Conservation (phyloP, 371 early-diverging fungal species). For the Nematocida minor region DNA sequence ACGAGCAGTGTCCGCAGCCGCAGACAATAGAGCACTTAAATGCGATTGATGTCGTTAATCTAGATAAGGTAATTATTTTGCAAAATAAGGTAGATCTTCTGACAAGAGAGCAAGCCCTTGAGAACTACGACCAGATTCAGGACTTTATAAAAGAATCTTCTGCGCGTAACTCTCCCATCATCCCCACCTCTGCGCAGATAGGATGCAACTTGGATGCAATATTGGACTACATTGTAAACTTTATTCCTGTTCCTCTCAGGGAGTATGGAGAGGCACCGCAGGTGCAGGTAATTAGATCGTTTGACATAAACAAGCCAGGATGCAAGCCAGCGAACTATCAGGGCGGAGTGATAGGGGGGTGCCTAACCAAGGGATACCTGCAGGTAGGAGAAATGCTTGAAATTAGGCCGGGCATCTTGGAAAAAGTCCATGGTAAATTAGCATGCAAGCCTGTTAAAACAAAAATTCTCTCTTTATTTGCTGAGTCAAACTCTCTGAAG, state of each 20-base stretch:
- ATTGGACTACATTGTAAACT: slow-evolving; percentile 94
- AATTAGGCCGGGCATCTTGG: slow-evolving; percentile 93
- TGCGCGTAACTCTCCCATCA: slow-evolving; percentile 88
- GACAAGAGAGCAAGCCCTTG: slow-evolving; percentile 82
- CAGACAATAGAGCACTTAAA: slow-evolving; percentile 99
- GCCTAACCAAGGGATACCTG: slow-evolving; percentile 86
- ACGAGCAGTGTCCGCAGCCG: slow-evolving; percentile 98
- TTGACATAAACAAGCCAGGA: slow-evolving; percentile 99
- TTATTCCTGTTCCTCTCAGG: slow-evolving; percentile 88
- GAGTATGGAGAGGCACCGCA: slow-evolving; percentile 72
- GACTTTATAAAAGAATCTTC: slow-evolving; percentile 79
- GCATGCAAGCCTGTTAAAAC: slow-evolving; percentile 83
- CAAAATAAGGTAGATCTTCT: slow-evolving; percentile 99
- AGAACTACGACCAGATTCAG: slow-evolving; percentile 85
- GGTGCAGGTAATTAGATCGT: slow-evolving; percentile 95
- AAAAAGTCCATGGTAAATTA: slow-evolving; percentile 77
- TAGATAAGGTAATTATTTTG: slow-evolving; percentile 89
- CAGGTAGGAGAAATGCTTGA: slow-evolving; percentile 92
- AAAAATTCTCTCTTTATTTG: slow-evolving; percentile 78
- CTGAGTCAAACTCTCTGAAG: slow-evolving; percentile 83
- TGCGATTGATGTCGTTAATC: slow-evolving; percentile 98
- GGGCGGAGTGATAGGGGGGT: slow-evolving; percentile 99
- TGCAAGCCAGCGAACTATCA: slow-evolving; percentile 81
- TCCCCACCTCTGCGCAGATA: slow-evolving; percentile 96
- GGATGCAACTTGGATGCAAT: slow-evolving; percentile 98